Evolutionary conservation across 495 filamentous ascomycete species (phyloP), one percentile per base, ranked within the genome.

Genomic region (Stereocaulon alpinum): DNA sequence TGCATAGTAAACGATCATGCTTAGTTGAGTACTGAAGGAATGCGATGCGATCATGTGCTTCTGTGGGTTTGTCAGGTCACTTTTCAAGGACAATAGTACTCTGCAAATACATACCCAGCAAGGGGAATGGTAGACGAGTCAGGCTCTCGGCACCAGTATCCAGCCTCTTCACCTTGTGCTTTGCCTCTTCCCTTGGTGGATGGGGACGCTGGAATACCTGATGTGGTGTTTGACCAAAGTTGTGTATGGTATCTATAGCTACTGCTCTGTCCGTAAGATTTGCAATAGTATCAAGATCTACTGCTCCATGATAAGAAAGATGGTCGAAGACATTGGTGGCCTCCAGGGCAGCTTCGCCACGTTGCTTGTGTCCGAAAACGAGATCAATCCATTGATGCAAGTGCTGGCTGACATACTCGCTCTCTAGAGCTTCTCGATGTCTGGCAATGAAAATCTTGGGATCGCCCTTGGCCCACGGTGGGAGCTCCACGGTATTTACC

Each of bases 301-400:
- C 90, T 11, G 92, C 90, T 15, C 93, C 93, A 62, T 89, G 87
- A 71, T 98, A 98, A 1, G 91, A 96, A 14, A 95, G 76, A 66
- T 94, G 87, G 64, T 96, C 90, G 78, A 96, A 98, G 52, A 97
- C 89, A 69, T 98, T 98, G 45, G 89, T 83, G 30, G 86, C 86
- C 67, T 97, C 92, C 17, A 96, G 72, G 0, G 93, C 93, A 37
- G 90, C 89, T 59, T 97, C 93, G 10, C 93, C 93, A 30, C 88
- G 88, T 69, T 98, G 93, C 71, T 97, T 96, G 70, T 80, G 88
- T 14, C 93, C 93, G 73, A 98, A 98, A 5, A 97, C 80, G 20
- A 98, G 78, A 68, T 98, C 93, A 62, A 98, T 94, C 93, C 93
- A 98, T 56, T 88, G 81, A 66, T 96, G 93, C 29, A 98, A 77